These are phyloP conservation scores for Medicago lupulina DNA, from an alignment of 306 rosid species.

Conservation along the genomic window DNA sequence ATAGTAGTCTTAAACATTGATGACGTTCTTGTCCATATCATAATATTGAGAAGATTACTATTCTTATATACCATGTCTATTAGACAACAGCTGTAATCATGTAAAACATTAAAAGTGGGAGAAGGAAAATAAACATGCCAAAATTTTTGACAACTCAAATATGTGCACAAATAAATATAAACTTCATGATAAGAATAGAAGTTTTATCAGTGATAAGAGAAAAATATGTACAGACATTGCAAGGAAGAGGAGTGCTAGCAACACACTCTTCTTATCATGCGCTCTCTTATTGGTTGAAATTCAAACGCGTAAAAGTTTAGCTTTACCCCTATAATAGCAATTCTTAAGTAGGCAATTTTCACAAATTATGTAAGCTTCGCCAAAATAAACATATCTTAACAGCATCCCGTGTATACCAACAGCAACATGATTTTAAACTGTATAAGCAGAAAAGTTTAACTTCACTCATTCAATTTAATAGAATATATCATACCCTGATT, in stretches of 20 bases:
- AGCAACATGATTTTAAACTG: slow-evolving; percentile 16
- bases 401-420: slow-evolving; percentile 2
- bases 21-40: slow-evolving; percentile 28
- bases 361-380: slow-evolving; percentile 9
- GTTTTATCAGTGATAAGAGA: not conserved
- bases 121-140: not conserved
- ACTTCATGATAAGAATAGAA: slow-evolving; percentile 1
- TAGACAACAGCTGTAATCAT: slow-evolving; percentile 6
- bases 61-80: not conserved
- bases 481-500: slow-evolving; percentile 74
- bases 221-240: not conserved
- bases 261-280: slow-evolving; percentile 1
- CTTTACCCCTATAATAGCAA: slow-evolving; percentile 5
- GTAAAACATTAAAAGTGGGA: not conserved
- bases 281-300: slow-evolving; percentile 2
- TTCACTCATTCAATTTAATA: slow-evolving; percentile 33
- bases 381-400: slow-evolving; percentile 23
- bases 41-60: slow-evolving; percentile 10
- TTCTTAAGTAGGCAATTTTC: not conserved
- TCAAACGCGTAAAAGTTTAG: not conserved
- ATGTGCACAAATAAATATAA: not conserved
- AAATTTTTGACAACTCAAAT: not conserved
- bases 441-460: slow-evolving; percentile 1
- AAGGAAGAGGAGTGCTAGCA: not conserved
- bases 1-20: slow-evolving; percentile 8